phyloP scores from a whole-genome alignment of 1,284 basidiomycete species.

The Hypsizygus ulmarius region DNA sequence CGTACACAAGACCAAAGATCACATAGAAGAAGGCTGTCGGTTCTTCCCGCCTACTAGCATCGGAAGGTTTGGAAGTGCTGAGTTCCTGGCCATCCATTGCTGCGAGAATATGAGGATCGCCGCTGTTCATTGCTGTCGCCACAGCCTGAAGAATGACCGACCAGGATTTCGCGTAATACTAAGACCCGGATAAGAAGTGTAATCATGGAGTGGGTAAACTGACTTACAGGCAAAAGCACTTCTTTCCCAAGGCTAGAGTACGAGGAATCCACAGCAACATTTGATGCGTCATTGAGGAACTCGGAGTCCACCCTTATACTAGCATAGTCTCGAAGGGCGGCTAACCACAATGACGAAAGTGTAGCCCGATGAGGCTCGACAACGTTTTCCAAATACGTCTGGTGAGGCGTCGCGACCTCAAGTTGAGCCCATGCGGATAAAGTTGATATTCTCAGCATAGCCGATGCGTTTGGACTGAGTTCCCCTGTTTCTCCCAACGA shows the following conservation, averaged over 20 bases:
- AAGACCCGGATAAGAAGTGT: conserved; percentile 1
- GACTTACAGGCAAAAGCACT: conserved; percentile 81
- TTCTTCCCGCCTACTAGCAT: conserved; percentile 49
- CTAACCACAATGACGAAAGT: conserved; percentile 86
- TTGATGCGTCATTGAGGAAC: conserved; percentile 66
- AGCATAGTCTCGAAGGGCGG: conserved; percentile 88
- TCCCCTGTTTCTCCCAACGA: conserved; percentile 87
- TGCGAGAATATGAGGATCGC: conserved; percentile 67
- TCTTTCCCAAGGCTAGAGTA: conserved; percentile 89
- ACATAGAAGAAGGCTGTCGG: conserved; percentile 86
- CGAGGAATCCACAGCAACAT: conserved; percentile 75
- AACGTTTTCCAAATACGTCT: conserved; percentile 79
- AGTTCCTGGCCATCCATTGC: conserved; percentile 80
- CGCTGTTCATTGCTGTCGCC: conserved; percentile 73
- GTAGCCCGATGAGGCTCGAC: conserved; percentile 78
- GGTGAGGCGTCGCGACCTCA: conserved; percentile 74
- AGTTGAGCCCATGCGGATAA: conserved; percentile 96
- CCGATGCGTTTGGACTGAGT: conserved; percentile 89
- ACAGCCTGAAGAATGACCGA: conserved; percentile 85
- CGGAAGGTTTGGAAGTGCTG: conserved; percentile 19
- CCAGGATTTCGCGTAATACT: conserved; percentile 91
- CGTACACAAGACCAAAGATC: conserved; percentile 91
- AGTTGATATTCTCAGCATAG: conserved; percentile 93
- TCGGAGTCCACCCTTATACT: conserved; percentile 89
- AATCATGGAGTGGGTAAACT: conserved; percentile 7